These are phyloP conservation scores for Trametes gibbosa DNA, from an alignment of 768 basidiomycete species.

Conservation along the genomic window DNA sequence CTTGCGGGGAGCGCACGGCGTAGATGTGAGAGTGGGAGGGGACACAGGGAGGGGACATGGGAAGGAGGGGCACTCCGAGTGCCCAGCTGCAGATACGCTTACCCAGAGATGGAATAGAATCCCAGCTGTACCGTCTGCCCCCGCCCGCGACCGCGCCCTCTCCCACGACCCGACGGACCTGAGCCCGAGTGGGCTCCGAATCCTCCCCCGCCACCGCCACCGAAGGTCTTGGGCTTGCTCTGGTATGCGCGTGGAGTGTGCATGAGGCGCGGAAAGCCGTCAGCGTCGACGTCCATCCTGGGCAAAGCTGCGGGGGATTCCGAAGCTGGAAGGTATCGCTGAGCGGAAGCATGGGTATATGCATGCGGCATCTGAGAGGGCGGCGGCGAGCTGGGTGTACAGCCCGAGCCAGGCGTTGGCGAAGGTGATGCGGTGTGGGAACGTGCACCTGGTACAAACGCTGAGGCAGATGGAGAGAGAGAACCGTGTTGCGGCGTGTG, in stretches of 20 bases:
- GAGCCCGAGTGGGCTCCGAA: not conserved
- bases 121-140: not conserved
- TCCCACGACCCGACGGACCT: not conserved
- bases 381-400: not conserved
- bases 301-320: not conserved
- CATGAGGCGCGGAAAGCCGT: not conserved
- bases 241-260: not conserved
- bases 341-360: not conserved
- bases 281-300: not conserved
- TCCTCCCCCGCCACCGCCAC: not conserved
- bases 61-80: not conserved
- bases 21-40: not conserved
- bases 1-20: too few species aligned
- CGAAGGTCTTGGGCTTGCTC: not conserved
- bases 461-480: constrained; percentile 11
- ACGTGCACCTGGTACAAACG: constrained; percentile 12
- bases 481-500: not conserved
- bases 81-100: too few species aligned
- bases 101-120: not conserved
- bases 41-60: not conserved
- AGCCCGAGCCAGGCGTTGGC: not conserved
- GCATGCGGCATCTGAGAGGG: not conserved
- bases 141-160: constrained; percentile 7
- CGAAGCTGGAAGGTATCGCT: not conserved
- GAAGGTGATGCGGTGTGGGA: constrained; percentile 4